Percentiles rank a stretch among this genome's conserved stretches.
These are phyloP conservation scores for Gymnopus androsaceus DNA, from an alignment of 1,284 basidiomycete genomes.

Conservation along the genomic window DNA sequence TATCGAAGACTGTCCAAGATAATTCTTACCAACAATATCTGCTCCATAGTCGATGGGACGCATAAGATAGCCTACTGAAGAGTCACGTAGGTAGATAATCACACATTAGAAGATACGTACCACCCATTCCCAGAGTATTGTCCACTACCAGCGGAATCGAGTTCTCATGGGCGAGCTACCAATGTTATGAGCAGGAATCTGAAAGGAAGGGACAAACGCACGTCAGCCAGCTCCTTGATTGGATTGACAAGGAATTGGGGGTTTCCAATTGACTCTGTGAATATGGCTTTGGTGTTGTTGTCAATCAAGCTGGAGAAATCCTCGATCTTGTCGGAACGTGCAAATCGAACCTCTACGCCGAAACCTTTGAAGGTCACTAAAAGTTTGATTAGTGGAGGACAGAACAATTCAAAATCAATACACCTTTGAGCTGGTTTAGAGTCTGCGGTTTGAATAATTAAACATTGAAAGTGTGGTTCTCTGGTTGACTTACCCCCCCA, in stretches of 20 bases:
- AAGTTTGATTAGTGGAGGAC: conserved; percentile 7
- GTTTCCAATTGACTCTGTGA: conserved; percentile 84
- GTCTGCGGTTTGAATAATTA: too few species aligned
- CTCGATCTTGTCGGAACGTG: conserved; percentile 60
- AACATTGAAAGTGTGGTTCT: too few species aligned
- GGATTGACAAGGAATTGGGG: conserved; percentile 78
- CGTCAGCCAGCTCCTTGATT: conserved; percentile 75
- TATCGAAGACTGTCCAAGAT: not conserved
- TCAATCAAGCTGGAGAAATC: conserved; percentile 76
- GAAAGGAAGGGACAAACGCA: conserved; percentile 16
- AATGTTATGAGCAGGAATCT: not conserved
- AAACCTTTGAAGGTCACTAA: conserved; percentile 76
- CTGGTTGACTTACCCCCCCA: conserved; percentile 52
- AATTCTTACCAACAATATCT: conserved; percentile 58
- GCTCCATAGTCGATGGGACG: conserved; percentile 80
- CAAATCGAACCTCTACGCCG: conserved; percentile 80
- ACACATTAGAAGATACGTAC: too few species aligned
- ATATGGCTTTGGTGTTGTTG: conserved; percentile 76
- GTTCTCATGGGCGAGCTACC: conserved; percentile 66
- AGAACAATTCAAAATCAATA: too few species aligned
- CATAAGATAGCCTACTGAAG: conserved; percentile 71
- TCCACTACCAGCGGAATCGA: conserved; percentile 83
- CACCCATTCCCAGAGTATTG: conserved; percentile 90
- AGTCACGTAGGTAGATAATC: too few species aligned
- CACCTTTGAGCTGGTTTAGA: conserved; percentile 88